phyloP scores from a whole-genome alignment of 2,329 filamentous ascomycete species.

The Volutella citrinella region DNA sequence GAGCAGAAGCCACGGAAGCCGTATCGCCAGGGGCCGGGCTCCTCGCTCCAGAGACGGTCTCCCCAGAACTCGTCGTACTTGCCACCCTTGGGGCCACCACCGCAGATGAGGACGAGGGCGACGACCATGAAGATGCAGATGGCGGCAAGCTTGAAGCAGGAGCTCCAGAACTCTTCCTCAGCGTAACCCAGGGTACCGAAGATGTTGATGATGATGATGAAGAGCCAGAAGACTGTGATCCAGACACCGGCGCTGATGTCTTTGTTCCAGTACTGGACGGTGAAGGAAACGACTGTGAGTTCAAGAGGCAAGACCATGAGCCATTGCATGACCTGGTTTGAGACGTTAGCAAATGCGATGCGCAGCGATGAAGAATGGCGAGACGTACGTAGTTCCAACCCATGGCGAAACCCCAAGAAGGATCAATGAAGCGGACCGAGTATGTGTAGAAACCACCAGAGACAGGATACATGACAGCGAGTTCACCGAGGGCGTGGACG shows the following conservation, averaged over 20 bases:
- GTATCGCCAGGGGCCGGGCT: slow-evolving; percentile 57
- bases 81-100: slow-evolving; percentile 50
- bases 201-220: slow-evolving; percentile 50
- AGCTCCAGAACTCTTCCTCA: slow-evolving; percentile 56
- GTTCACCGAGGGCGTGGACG: slow-evolving; percentile 58
- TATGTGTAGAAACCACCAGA: slow-evolving; percentile 63
- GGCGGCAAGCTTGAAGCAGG: slow-evolving; percentile 53
- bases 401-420: slow-evolving; percentile 57
- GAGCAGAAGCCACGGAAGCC: slow-evolving; percentile 68
- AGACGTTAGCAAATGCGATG: background rate
- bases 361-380: no score
- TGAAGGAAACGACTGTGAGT: slow-evolving; percentile 48
- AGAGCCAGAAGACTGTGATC: slow-evolving; percentile 51
- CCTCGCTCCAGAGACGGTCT: slow-evolving; percentile 29
- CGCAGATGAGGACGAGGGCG: slow-evolving; percentile 53
- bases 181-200: slow-evolving; percentile 53
- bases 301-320: slow-evolving; percentile 48
- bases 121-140: slow-evolving; percentile 62
- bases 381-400: slow-evolving; percentile 35
- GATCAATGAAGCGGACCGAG: slow-evolving; percentile 59
- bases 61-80: slow-evolving; percentile 42
- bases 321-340: slow-evolving; percentile 43
- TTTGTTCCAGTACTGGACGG: slow-evolving; percentile 49
- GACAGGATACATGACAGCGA: slow-evolving; percentile 60
- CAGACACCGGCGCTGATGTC: slow-evolving; percentile 46